Conservation (phyloP, 2,329 filamentous ascomycete species). For the Exserohilum turcica region DNA sequence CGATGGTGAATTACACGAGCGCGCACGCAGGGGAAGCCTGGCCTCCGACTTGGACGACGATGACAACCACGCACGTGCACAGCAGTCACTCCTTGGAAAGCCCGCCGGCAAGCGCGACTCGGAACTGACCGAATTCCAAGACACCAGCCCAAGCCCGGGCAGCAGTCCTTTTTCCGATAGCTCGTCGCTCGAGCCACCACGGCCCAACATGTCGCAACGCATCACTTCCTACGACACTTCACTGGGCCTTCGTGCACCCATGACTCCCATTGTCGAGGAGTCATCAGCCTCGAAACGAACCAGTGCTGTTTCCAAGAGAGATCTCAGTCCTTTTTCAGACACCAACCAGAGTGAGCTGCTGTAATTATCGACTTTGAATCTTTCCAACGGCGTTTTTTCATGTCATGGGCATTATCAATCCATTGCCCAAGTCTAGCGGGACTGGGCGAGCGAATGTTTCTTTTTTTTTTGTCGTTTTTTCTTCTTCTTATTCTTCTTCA, state of each 20-base stretch:
- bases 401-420: neutral
- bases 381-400: neutral
- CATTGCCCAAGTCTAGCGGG: neutral
- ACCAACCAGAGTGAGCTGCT: slow-evolving; percentile 39
- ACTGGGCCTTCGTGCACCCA: slow-evolving; percentile 36
- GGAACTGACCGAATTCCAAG: slow-evolving; percentile 43
- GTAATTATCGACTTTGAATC: slow-evolving; percentile 7
- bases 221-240: slow-evolving; percentile 39
- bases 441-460: slow-evolving; percentile 1
- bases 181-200: slow-evolving; percentile 30
- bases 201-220: slow-evolving; percentile 34
- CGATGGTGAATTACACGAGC: slow-evolving; percentile 39
- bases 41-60: slow-evolving; percentile 38
- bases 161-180: slow-evolving; percentile 45
- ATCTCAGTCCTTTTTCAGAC: slow-evolving; percentile 44
- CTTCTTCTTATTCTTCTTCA: no score
- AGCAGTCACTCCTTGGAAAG: slow-evolving; percentile 35
- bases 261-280: slow-evolving; percentile 56
- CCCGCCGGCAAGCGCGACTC: slow-evolving; percentile 35
- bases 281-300: slow-evolving; percentile 48
- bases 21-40: slow-evolving; percentile 36
- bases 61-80: slow-evolving; percentile 43
- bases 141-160: slow-evolving; percentile 37
- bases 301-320: slow-evolving; percentile 35
- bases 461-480: neutral